These are phyloP conservation scores for Phymatotrichopsis omnivora DNA, from an alignment of 2,329 filamentous ascomycete genomes.

Conservation along the genomic window DNA sequence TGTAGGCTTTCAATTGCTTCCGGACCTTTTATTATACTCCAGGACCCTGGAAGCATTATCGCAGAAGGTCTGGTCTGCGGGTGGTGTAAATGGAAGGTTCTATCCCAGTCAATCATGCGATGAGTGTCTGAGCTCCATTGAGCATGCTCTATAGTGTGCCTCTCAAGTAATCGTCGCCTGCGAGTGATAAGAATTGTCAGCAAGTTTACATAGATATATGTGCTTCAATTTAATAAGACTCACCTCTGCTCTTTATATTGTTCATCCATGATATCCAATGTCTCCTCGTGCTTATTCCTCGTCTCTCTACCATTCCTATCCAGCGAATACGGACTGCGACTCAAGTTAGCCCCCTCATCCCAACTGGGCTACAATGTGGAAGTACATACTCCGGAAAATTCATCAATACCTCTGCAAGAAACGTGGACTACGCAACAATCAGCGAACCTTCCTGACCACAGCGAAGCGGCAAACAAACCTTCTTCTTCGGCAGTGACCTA, in stretches of 20 bases:
- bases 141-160: constrained; percentile 19
- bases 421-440: constrained; percentile 5
- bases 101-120: constrained; percentile 19
- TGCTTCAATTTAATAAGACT: background rate
- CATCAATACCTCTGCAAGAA: constrained; percentile 24
- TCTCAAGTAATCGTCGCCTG: constrained; percentile 21
- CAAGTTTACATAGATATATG: background rate
- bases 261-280: constrained; percentile 19
- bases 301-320: constrained; percentile 12
- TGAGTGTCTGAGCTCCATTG: constrained; percentile 21
- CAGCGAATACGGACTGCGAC: too few species aligned
- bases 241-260: constrained; percentile 25
- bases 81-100: constrained; percentile 14
- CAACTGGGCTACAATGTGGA: background rate
- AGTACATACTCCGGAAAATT: constrained; percentile 21
- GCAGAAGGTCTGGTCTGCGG: constrained; percentile 9
- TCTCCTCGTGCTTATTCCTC: constrained; percentile 19
- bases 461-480: constrained; percentile 1
- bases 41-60: constrained; percentile 21
- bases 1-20: constrained; percentile 17
- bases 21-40: constrained; percentile 15
- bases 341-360: background rate
- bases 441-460: constrained; percentile 1
- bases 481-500: too few species aligned
- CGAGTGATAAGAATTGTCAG: background rate